phyloP scores from a whole-genome alignment of 2,329 filamentous ascomycete species.

The Microdochium nivale region DNA sequence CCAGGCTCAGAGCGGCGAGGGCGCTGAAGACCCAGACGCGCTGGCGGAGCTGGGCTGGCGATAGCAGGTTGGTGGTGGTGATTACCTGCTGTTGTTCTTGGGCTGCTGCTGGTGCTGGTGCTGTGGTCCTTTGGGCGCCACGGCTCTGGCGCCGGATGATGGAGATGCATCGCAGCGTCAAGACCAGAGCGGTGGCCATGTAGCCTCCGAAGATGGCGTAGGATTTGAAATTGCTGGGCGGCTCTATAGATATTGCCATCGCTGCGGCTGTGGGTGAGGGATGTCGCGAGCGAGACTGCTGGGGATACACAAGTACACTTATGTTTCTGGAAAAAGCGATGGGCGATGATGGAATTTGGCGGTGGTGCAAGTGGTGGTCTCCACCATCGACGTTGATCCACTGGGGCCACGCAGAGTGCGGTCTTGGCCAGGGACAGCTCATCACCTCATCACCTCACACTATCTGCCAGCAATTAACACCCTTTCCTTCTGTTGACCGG shows the following conservation, averaged over 20 bases:
- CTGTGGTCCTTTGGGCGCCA: neutral
- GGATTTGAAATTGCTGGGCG: neutral
- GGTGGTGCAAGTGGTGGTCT: too few species aligned
- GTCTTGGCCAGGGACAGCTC: too few species aligned
- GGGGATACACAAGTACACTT: too few species aligned
- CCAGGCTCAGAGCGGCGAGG: constrained; percentile 14
- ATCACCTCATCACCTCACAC: too few species aligned
- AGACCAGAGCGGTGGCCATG: constrained; percentile 8
- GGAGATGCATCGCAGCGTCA: constrained; percentile 8
- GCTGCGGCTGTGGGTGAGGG: too few species aligned
- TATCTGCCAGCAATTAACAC: too few species aligned
- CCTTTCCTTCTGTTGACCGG: too few species aligned
- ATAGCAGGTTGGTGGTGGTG: neutral
- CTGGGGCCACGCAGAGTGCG: too few species aligned
- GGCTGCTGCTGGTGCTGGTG: neutral
- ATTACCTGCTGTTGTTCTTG: neutral
- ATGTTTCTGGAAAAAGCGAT: too few species aligned
- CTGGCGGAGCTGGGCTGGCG: neutral
- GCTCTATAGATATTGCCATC: neutral
- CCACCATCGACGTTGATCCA: too few species aligned
- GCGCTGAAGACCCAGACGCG: constrained; percentile 8
- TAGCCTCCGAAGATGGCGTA: constrained; percentile 13
- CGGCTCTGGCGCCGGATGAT: constrained; percentile 4
- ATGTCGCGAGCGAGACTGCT: too few species aligned
- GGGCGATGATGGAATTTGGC: too few species aligned